Percentiles rank a stretch among this genome's conserved stretches.
phyloP scores from a whole-genome alignment of 129 eudicot genomes.

The Apium graveolens region DNA sequence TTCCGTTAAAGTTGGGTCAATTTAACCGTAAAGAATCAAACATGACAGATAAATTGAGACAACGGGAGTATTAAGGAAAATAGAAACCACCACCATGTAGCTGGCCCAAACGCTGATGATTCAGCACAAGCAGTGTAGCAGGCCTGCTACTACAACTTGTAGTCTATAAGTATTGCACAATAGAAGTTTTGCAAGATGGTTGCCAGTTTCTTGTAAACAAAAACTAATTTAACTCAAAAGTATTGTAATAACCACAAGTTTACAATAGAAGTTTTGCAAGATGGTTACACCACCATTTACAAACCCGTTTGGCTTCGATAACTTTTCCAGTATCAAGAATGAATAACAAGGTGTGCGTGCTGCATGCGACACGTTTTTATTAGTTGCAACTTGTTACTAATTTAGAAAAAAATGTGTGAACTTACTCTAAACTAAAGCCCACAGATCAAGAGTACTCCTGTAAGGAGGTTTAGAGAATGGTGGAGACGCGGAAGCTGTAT shows the following conservation, averaged over 20 bases:
- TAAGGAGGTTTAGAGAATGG: not conserved
- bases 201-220: not conserved
- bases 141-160: not conserved
- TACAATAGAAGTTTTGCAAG: too few relatives aligned
- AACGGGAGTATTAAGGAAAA: too few relatives aligned
- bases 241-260: too few relatives aligned
- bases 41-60: too few relatives aligned
- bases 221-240: not conserved
- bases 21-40: too few relatives aligned
- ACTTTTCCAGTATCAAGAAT: not conserved
- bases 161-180: not conserved
- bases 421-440: not conserved
- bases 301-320: not conserved
- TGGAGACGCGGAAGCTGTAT: not conserved
- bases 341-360: not conserved
- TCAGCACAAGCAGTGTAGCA: not conserved
- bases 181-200: not conserved
- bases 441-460: not conserved
- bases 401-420: not conserved
- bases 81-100: too few relatives aligned
- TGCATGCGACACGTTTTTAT: not conserved
- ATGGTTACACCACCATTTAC: not conserved
- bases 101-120: not conserved
- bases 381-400: not conserved
- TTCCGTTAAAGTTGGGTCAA: too few relatives aligned